phyloP scores from a whole-genome alignment of 2,329 filamentous ascomycete species.

The Hypoxylon sp. region DNA sequence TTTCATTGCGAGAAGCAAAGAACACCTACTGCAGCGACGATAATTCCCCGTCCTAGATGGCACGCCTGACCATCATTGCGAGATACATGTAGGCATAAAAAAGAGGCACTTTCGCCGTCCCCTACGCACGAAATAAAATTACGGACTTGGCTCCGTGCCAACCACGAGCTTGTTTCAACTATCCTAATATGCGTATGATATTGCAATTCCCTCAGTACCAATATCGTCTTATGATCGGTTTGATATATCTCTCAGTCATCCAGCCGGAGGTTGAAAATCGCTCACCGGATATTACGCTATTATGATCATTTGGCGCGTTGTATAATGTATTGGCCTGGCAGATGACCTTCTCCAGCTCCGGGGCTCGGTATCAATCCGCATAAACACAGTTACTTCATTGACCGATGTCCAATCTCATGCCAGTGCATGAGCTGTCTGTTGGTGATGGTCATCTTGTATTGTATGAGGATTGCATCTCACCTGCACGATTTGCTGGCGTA shows the following conservation, averaged over 20 bases:
- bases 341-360: slow-evolving; percentile 17
- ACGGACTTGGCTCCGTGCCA: slow-evolving; percentile 26
- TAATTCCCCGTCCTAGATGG: slow-evolving; percentile 7
- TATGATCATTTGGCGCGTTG: slow-evolving; percentile 15
- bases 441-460: slow-evolving; percentile 2
- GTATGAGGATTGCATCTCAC: slow-evolving; percentile 6
- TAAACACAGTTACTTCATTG: slow-evolving; percentile 1
- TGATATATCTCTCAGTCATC: slow-evolving; percentile 32
- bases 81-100: slow-evolving; percentile 12
- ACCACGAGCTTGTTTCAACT: slow-evolving; percentile 1
- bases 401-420: slow-evolving; percentile 10
- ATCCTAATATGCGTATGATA: slow-evolving; percentile 22
- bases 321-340: slow-evolving; percentile 13
- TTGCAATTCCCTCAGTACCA: slow-evolving; percentile 27
- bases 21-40: slow-evolving; percentile 8
- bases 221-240: slow-evolving; percentile 32
- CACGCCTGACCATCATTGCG: slow-evolving; percentile 4
- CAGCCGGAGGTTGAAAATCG: slow-evolving; percentile 39
- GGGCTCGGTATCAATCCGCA: slow-evolving; percentile 11
- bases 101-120: slow-evolving; percentile 22
- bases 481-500: slow-evolving; percentile 14
- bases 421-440: slow-evolving; percentile 2
- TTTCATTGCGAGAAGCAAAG: slow-evolving; percentile 34
- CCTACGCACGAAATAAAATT: slow-evolving; percentile 3
- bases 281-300: slow-evolving; percentile 33